Evolutionary conservation across 805 yeast species (phyloP).

Genomic region (Wickerhamomyces bovis): DNA sequence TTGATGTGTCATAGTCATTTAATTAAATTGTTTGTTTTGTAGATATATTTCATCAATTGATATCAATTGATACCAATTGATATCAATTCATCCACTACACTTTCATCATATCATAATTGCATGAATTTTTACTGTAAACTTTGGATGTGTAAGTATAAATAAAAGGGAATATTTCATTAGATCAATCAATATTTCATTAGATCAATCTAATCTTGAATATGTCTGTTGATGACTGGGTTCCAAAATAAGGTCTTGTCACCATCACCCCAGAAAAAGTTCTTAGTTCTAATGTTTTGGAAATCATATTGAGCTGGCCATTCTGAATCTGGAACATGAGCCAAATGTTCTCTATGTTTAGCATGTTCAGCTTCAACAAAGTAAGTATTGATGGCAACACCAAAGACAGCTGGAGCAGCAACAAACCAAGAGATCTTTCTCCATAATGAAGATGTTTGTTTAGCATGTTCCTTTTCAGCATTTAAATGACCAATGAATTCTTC

Average conservation of each 20-base stretch:
- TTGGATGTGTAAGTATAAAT: neutral
- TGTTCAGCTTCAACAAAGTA: conserved; percentile 80
- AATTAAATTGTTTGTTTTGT: neutral
- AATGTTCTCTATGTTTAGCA: conserved; percentile 82
- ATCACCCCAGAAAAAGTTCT: conserved; percentile 97
- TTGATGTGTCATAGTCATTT: neutral
- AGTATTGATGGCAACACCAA: conserved; percentile 73
- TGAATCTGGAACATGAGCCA: conserved; percentile 64
- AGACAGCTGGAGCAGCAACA: conserved; percentile 79
- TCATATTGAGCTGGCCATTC: conserved; percentile 92
- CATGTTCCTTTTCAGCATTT: conserved; percentile 73
- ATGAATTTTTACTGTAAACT: neutral
- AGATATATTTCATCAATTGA: too few relatives aligned
- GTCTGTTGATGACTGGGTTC: conserved; percentile 90
- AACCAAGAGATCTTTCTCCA: conserved; percentile 84
- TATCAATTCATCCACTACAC: neutral
- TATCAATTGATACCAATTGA: too few relatives aligned
- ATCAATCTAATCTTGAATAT: conserved; percentile 34
- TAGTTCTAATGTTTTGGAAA: conserved; percentile 84
- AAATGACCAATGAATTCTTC: conserved; percentile 58
- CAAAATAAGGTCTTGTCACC: conserved; percentile 97
- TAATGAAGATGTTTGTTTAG: conserved; percentile 61
- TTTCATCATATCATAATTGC: neutral
- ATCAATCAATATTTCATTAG: neutral
- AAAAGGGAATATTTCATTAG: neutral